Conservation (phyloP, 345 rosid species). For the Anastatica hierochuntica region DNA sequence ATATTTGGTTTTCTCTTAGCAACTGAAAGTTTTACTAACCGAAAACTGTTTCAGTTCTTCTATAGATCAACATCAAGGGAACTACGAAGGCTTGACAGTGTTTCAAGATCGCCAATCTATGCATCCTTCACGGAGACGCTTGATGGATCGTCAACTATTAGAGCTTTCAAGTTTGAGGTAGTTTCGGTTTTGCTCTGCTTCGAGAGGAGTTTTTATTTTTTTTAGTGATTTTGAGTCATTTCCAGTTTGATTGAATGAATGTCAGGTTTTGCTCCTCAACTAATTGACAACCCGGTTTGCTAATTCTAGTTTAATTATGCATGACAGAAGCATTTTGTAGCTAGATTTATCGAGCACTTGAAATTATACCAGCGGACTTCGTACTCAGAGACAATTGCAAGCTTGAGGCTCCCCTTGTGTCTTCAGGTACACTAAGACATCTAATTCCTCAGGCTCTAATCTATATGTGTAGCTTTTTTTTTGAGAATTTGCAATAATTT, state of each 20-base stretch:
- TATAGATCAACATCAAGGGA: slow-evolving; percentile 97
- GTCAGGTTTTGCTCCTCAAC: too few species aligned
- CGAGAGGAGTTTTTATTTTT: too few species aligned
- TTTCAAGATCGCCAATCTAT: slow-evolving; percentile 89
- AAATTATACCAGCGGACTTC: slow-evolving; percentile 70
- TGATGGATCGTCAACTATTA: slow-evolving; percentile 83
- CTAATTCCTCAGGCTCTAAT: background rate
- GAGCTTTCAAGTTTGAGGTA: slow-evolving; percentile 83
- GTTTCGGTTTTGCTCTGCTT: slow-evolving; percentile 13
- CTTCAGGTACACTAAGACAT: slow-evolving; percentile 58
- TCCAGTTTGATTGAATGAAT: too few species aligned
- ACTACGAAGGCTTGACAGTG: slow-evolving; percentile 82
- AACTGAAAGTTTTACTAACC: slow-evolving; percentile 12
- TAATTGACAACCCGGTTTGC: background rate
- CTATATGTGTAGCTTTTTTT: too few species aligned
- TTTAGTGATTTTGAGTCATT: too few species aligned
- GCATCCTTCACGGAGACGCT: slow-evolving; percentile 83
- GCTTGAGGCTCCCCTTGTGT: slow-evolving; percentile 94
- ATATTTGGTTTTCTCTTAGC: background rate
- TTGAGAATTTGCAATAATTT: too few species aligned
- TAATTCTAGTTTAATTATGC: background rate
- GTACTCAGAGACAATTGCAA: slow-evolving; percentile 63
- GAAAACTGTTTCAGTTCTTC: slow-evolving; percentile 55
- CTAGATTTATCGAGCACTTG: slow-evolving; percentile 51
- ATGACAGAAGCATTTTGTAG: slow-evolving; percentile 52